These are phyloP conservation scores for Hypoxylon trugodes DNA, from an alignment of 495 filamentous ascomycete species.

Conservation along the genomic window DNA sequence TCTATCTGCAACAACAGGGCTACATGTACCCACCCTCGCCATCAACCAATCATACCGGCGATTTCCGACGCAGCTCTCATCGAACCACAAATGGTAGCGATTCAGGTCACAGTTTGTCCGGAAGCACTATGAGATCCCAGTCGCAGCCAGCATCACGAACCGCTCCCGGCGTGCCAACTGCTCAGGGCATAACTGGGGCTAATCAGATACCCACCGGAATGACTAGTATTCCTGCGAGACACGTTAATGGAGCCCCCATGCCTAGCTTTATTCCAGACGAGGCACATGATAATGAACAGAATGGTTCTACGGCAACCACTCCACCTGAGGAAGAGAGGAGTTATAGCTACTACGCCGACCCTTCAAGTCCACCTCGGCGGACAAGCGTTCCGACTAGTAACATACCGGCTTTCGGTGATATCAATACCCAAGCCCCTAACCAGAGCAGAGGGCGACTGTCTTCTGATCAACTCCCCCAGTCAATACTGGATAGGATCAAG, in stretches of 20 bases:
- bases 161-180: conserved; percentile 16
- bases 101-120: conserved; percentile 47
- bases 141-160: conserved; percentile 64
- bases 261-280: conserved; percentile 61
- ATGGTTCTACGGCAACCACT: conserved; percentile 44
- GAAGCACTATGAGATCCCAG: conserved; percentile 61
- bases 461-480: conserved; percentile 59
- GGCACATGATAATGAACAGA: conserved; percentile 47
- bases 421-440: conserved; percentile 40
- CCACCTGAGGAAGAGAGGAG: conserved; percentile 51
- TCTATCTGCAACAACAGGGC: no score
- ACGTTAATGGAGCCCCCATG: conserved; percentile 52
- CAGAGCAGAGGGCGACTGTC: conserved; percentile 55
- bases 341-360: conserved; percentile 38
- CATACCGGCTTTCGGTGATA: conserved; percentile 55
- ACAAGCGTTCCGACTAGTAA: conserved; percentile 47
- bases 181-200: conserved; percentile 34
- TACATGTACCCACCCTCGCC: conserved; percentile 60
- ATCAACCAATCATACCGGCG: conserved; percentile 48
- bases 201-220: conserved; percentile 44
- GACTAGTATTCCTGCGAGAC: conserved; percentile 45
- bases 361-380: conserved; percentile 45
- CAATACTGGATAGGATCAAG: conserved; percentile 59
- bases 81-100: conserved; percentile 53
- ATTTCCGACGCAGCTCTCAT: conserved; percentile 61